These are phyloP conservation scores for Zoysia matrella DNA, from an alignment of 202 grass and related monocot species.

Conservation along the genomic window DNA sequence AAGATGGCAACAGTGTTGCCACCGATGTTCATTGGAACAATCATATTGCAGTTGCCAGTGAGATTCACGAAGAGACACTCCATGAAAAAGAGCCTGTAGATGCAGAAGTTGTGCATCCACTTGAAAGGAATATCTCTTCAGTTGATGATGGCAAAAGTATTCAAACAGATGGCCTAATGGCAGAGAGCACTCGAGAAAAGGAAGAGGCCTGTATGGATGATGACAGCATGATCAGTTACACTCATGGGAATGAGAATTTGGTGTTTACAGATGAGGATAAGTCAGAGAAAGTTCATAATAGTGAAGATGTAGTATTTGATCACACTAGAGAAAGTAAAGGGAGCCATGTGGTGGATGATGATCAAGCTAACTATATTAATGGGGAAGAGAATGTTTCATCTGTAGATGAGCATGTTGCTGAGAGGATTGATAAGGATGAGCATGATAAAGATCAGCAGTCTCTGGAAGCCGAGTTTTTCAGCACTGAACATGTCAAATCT, in stretches of 20 bases:
- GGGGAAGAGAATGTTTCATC: neutral
- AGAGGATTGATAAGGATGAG: constrained; percentile 12
- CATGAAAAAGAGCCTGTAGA: constrained; percentile 22
- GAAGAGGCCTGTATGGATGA: constrained; percentile 27
- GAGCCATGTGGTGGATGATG: neutral
- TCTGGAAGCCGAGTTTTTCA: constrained; percentile 27
- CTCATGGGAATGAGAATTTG: constrained; percentile 29
- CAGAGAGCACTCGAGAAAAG: constrained; percentile 30
- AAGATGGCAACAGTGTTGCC: constrained; percentile 10
- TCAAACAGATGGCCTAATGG: constrained; percentile 23
- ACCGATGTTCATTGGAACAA: constrained; percentile 6
- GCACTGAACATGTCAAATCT: neutral
- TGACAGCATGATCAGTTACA: neutral
- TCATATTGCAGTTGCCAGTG: constrained; percentile 5
- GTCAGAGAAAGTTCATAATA: neutral
- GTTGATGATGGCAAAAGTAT: constrained; percentile 49
- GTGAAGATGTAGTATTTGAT: constrained; percentile 1
- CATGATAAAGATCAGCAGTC: constrained; percentile 11
- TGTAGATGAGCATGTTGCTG: constrained; percentile 24
- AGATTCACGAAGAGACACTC: neutral
- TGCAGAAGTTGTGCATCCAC: constrained; percentile 44
- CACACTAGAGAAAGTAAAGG: constrained; percentile 46
- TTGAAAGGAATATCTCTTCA: constrained; percentile 54
- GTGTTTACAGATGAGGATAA: constrained; percentile 22
- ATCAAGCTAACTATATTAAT: neutral